phyloP scores from a whole-genome alignment of 2,329 filamentous ascomycete species.

The Xylariaceae sp. region DNA sequence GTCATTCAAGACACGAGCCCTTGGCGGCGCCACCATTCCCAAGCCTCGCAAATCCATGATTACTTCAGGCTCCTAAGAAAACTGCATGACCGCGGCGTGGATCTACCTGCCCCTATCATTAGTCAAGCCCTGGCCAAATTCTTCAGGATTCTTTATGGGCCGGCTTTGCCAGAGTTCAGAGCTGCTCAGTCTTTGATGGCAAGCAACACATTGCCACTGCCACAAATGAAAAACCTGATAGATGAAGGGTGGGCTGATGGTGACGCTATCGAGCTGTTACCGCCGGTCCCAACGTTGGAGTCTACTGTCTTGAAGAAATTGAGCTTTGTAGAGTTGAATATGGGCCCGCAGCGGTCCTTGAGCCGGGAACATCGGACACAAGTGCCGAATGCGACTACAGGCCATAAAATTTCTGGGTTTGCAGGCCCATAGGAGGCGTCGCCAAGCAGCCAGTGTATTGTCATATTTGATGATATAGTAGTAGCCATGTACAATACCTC shows the following conservation, averaged over 20 bases:
- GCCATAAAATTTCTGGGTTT: background rate
- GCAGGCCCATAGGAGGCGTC: background rate
- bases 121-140: slow-evolving; percentile 27
- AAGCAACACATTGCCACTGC: slow-evolving; percentile 28
- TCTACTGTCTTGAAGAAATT: background rate
- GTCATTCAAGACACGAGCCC: slow-evolving; percentile 2
- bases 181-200: slow-evolving; percentile 20
- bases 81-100: slow-evolving; percentile 31
- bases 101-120: slow-evolving; percentile 21
- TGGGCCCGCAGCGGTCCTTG: no score
- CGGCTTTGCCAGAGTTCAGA: slow-evolving; percentile 16
- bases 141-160: slow-evolving; percentile 34
- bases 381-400: background rate
- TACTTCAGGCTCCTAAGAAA: slow-evolving; percentile 33
- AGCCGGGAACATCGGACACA: background rate
- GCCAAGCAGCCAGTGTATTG: background rate
- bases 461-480: background rate
- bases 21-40: slow-evolving; percentile 7
- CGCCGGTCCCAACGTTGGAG: background rate
- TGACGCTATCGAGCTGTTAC: background rate
- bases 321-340: no score
- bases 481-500: background rate
- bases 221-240: slow-evolving; percentile 34
- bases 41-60: slow-evolving; percentile 28
- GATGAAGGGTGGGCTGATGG: slow-evolving; percentile 35